Base-by-base conservation (phyloP, 768 basidiomycete genomes). In the Boletus speciosus region DNA sequence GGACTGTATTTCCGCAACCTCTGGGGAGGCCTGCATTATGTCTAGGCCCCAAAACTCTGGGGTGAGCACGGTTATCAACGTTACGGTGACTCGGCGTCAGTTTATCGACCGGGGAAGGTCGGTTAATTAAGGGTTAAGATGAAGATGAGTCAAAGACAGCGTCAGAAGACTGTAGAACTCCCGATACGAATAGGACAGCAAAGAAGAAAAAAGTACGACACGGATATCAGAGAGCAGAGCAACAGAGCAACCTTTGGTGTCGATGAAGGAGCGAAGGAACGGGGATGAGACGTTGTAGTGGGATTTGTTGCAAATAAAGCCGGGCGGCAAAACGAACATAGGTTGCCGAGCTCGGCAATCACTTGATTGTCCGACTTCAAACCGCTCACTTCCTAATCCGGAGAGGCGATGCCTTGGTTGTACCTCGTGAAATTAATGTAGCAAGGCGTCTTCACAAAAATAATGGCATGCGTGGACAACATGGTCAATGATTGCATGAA, bases 301-400 rank as follows among this genome's bases (percentile, higher is more conserved):
- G 65, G 69, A 72, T 61, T 71, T 71, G 71, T 72, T 60, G 71
- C 65, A 71, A 71, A 72, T 71, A 71, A 71, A 72, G 71, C 71
- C 71, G 63, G 62, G 71, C 69, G 69, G 66, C 60, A 63, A 69
- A 66, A 63, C 63, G 62, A 71, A 67, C 65, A 44, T 72, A 57
- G 63, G 66, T 72, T 71, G 71, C 71, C 69, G 69, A 69, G 55
- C 54, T 59, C 69, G 69, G 69, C 69, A 69, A 71, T 71, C 69
- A 72, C 46, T 66, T 67, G 59, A 56, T 55, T 69, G 59, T 69
- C 69, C 69, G 69, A 69, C 65, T 65, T 69, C 51, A 64, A 66
- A 59, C 68, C 66, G 67, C 67, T 64, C 67, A 70, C 38, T 68
- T 49, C 67, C 66, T 41, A 40, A 68, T 58, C 29, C 5, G 42